A percentile compares a stretch with the other conserved stretches of the same genome.
Evolutionary conservation across 768 basidiomycete species (phyloP).

Genomic region (Suillus weaverae): DNA sequence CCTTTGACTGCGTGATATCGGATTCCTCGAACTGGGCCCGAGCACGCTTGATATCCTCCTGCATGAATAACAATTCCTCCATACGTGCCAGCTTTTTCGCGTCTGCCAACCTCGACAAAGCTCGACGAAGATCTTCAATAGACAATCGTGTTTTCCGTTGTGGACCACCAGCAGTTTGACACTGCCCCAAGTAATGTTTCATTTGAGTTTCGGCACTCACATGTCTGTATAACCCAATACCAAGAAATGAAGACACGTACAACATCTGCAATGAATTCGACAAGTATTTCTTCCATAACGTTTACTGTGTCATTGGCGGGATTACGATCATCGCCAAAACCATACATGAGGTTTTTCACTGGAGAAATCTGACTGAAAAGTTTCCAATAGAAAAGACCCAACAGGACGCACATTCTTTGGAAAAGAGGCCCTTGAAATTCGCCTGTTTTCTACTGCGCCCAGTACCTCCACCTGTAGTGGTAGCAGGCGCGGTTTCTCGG

Average conservation of each 20-base stretch:
- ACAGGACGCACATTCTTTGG: constrained; percentile 69
- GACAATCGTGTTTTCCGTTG: constrained; percentile 74
- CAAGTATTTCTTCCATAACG: constrained; percentile 91
- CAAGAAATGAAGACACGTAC: constrained; percentile 48
- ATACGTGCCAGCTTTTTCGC: constrained; percentile 89
- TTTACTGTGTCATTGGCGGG: constrained; percentile 86
- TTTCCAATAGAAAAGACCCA: constrained; percentile 11
- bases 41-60: constrained; percentile 90
- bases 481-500: constrained; percentile 47
- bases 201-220: constrained; percentile 10
- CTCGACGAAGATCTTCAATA: constrained; percentile 82
- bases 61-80: constrained; percentile 92
- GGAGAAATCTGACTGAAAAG: constrained; percentile 13
- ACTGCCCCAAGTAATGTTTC: constrained; percentile 42
- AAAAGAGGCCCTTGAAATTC: constrained; percentile 72
- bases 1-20: constrained; percentile 47
- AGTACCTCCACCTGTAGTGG: constrained; percentile 39
- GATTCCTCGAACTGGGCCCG: constrained; percentile 72
- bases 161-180: constrained; percentile 68
- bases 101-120: constrained; percentile 81
- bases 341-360: constrained; percentile 90
- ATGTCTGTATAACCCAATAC: constrained; percentile 4
- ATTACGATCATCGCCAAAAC: constrained; percentile 89
- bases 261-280: constrained; percentile 88
- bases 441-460: constrained; percentile 63